Base-by-base conservation (phyloP, 208 protist species). In the Acanthamoeba castellanii region DNA sequence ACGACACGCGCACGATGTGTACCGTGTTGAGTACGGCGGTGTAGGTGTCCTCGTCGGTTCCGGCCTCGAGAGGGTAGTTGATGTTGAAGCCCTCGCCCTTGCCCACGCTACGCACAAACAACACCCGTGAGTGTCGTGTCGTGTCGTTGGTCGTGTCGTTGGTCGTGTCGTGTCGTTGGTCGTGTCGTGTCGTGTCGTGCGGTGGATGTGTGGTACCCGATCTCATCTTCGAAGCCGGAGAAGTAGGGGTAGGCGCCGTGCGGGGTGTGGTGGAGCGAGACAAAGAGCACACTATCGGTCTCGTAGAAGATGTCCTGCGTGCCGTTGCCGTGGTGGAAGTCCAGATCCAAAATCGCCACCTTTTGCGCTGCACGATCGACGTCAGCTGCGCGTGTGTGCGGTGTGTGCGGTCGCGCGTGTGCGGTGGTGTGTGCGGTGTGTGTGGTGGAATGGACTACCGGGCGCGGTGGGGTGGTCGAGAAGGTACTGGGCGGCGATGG, bases 301-400 rank as follows among this genome's bases (percentile, higher is more conserved):
- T 96, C 52, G 66, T 96, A 96, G 76, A 96, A 96, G 37, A 94
- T 95, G 50, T 96, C 74, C 61, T 96, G 74, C 25, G 95, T 96
- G 8, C 95, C 95, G 50, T 96, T 96, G 55, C 95, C 95, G 52
- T 96, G 95, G 68, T 96, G 95, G 37, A 96, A 92, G 90, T 96
- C 95, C 34, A 95, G 90, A 61, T 96, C 95, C 64, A 96, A 22
- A n/a, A 96, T 95, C n/a, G 95, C 95, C 61, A 96, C 95, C 76
- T n/a, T 92, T 20, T 84, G 81, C 30, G 52, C 47, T 64, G 34
- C 50, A 45, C 95, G 55, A 7, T 61, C 16, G 11, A 61, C 55
- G 16, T 95, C 25, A 61, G 50, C 2, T 18, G 20, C 3, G 14
- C 8, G 74, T 7, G 37, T 42, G n/a, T 18, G 64, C 37, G 16